These are phyloP conservation scores for Fusarium succisae DNA, from an alignment of 2,329 filamentous ascomycete genomes.

Conservation along the genomic window DNA sequence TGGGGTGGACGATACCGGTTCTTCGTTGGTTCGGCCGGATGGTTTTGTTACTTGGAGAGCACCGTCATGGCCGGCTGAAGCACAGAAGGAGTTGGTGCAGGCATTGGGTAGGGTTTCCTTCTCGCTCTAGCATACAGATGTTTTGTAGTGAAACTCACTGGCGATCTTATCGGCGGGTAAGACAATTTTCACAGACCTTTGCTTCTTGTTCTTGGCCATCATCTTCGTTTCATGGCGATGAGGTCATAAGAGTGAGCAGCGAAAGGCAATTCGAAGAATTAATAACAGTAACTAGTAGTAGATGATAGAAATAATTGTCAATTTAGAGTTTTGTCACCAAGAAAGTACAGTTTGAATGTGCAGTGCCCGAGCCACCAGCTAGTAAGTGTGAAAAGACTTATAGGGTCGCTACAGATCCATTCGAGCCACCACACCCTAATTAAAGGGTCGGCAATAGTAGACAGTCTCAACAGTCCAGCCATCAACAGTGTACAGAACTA, in stretches of 20 bases:
- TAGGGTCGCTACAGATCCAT: accelerated
- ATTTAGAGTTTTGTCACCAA: accelerated
- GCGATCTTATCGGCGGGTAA: accelerated
- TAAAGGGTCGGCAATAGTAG: background rate
- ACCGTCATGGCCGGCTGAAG: background rate
- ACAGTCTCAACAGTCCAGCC: background rate
- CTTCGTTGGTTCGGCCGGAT: constrained; percentile 17
- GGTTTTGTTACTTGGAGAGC: constrained; percentile 25
- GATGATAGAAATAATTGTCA: accelerated
- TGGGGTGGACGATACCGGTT: constrained; percentile 3
- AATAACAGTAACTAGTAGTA: background rate
- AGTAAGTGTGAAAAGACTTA: background rate
- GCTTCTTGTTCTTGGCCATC: accelerated
- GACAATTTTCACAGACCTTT: accelerated
- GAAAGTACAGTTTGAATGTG: background rate
- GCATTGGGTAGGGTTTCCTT: background rate
- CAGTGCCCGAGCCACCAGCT: accelerated
- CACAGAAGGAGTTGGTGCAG: background rate
- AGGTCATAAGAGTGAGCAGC: accelerated
- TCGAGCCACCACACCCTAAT: background rate
- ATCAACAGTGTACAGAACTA: background rate
- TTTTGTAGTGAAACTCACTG: accelerated
- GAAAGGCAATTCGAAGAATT: accelerated
- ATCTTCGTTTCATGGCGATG: background rate
- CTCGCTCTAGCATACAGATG: accelerated